phyloP scores from a whole-genome alignment of 169 alveolate species.

The Hammondia hammondi region DNA sequence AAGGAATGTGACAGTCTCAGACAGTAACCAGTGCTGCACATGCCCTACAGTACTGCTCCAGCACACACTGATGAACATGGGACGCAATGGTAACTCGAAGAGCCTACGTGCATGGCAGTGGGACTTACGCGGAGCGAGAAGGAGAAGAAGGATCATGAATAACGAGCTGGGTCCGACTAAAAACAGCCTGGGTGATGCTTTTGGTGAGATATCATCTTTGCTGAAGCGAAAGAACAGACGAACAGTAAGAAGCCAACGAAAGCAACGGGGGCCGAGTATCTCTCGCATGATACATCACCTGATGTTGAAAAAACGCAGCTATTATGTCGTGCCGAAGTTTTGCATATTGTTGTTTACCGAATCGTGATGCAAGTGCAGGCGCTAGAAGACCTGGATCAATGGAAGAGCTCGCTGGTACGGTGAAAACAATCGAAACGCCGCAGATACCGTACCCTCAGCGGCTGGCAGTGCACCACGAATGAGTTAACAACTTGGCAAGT shows the following conservation, averaged over 20 bases:
- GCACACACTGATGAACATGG: slow-evolving; percentile 48
- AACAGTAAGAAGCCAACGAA: slow-evolving; percentile 51
- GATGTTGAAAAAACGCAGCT: background rate
- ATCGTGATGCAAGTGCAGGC: background rate
- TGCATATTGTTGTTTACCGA: background rate
- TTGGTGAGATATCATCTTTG: background rate
- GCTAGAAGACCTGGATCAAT: slow-evolving; percentile 16
- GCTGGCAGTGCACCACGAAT: background rate
- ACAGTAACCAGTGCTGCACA: background rate
- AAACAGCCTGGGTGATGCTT: background rate
- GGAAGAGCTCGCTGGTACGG: background rate
- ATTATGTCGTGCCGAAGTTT: background rate
- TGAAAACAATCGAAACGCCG: background rate
- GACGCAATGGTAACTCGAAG: background rate
- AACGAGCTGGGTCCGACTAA: background rate
- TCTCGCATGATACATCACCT: slow-evolving; percentile 61
- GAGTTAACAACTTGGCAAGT: too few species aligned
- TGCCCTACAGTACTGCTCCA: slow-evolving; percentile 67
- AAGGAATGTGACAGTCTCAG: background rate
- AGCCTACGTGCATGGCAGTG: background rate
- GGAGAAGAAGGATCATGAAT: slow-evolving; percentile 24
- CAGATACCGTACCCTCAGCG: slow-evolving; percentile 51
- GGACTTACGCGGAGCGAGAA: slow-evolving; percentile 59
- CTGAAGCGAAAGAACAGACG: background rate
- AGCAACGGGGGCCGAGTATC: slow-evolving; percentile 55